Evolutionary conservation across 2,329 filamentous ascomycete species (phyloP).

Genomic region (Cercospora sp.): DNA sequence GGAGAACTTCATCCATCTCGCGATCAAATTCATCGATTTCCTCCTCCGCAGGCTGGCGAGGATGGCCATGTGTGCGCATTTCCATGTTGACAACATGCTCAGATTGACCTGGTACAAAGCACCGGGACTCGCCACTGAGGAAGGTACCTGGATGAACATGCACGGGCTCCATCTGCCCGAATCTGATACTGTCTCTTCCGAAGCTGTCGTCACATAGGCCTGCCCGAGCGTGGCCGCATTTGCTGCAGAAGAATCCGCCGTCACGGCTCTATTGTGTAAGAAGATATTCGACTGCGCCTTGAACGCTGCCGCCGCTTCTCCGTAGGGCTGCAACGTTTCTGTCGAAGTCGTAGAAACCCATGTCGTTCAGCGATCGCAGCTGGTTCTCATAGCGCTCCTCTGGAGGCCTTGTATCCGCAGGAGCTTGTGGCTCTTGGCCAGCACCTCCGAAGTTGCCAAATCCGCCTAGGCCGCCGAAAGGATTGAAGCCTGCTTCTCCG

Average conservation of each 20-base stretch:
- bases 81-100: neutral
- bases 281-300: slow-evolving; percentile 82
- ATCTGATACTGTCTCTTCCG: neutral
- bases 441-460: slow-evolving; percentile 33
- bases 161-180: neutral
- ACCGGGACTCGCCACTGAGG: neutral
- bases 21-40: slow-evolving; percentile 9
- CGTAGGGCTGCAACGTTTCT: slow-evolving; percentile 84
- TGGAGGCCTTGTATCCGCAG: slow-evolving; percentile 80
- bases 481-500: slow-evolving; percentile 44
- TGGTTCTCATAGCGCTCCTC: slow-evolving; percentile 93
- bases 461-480: slow-evolving; percentile 45
- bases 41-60: neutral
- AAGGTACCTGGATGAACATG: neutral
- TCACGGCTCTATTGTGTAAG: slow-evolving; percentile 31
- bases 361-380: slow-evolving; percentile 90
- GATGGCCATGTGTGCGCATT: neutral
- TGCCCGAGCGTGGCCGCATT: neutral
- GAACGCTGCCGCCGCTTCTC: slow-evolving; percentile 87
- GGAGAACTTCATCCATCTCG: slow-evolving; percentile 4
- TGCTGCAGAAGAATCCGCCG: neutral
- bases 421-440: slow-evolving; percentile 49
- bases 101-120: neutral
- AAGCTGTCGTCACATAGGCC: neutral
- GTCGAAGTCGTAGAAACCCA: slow-evolving; percentile 98